Evolutionary conservation across 1,284 basidiomycete genomes (phyloP).

Genomic region (Tremellales sp.): DNA sequence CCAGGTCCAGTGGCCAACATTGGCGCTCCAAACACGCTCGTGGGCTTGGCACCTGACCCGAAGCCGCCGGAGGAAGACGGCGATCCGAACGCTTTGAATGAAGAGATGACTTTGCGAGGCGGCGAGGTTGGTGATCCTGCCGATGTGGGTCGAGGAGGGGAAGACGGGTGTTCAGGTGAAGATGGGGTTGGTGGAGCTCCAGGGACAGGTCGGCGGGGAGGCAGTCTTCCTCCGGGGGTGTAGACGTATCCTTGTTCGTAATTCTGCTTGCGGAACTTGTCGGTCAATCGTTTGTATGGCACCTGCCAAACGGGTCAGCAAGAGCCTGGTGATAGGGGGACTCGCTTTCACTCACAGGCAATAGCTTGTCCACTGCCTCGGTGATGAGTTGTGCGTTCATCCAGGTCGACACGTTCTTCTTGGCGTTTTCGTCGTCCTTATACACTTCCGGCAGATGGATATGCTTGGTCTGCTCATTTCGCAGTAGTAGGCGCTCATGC

Average conservation of each 20-base stretch:
- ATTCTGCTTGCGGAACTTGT: slow-evolving; percentile 64
- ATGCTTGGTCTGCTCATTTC: slow-evolving; percentile 96
- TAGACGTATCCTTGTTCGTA: slow-evolving; percentile 47
- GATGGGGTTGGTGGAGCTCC: slow-evolving; percentile 36
- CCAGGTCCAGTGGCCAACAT: slow-evolving; percentile 45
- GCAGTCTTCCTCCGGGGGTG: slow-evolving; percentile 56
- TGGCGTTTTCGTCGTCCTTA: slow-evolving; percentile 78
- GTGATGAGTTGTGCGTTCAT: slow-evolving; percentile 66
- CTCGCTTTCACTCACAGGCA: slow-evolving; percentile 58
- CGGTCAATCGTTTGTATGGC: slow-evolving; percentile 86
- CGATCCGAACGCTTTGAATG: slow-evolving; percentile 86
- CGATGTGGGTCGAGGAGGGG: slow-evolving; percentile 33
- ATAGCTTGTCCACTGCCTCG: slow-evolving; percentile 73
- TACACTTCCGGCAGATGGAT: slow-evolving; percentile 96
- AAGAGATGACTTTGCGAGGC: slow-evolving; percentile 75
- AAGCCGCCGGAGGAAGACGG: slow-evolving; percentile 4
- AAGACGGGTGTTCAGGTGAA: slow-evolving; percentile 37
- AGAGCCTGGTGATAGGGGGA: neutral
- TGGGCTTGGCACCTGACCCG: slow-evolving; percentile 1
- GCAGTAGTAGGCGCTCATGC: slow-evolving; percentile 81
- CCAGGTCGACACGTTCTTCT: slow-evolving; percentile 87
- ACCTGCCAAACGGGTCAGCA: slow-evolving; percentile 58
- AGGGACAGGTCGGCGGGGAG: slow-evolving; percentile 46
- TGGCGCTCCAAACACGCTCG: slow-evolving; percentile 49
- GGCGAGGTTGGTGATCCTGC: slow-evolving; percentile 52